Evolutionary conservation across 768 basidiomycete genomes (phyloP), one percentile per base, ranked within the genome.

Genomic region (Rhizopogon vesiculosus): DNA sequence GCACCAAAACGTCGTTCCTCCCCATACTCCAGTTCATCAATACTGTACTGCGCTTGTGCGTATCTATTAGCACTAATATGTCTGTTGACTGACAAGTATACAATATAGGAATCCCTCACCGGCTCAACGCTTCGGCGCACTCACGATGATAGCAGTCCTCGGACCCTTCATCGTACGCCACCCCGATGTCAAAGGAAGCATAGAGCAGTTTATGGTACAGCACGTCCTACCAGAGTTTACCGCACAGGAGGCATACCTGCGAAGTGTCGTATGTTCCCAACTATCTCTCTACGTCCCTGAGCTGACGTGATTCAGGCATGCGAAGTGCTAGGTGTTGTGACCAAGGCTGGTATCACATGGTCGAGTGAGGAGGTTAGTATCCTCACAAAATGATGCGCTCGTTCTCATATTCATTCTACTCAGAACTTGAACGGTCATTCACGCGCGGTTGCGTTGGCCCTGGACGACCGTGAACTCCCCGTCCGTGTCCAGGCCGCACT

Each of bases 401-500:
- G 52, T 55, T 16, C 35, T 41, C 9, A 59, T 19, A 29, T 41
- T 0, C 2, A 10, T 16, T 7, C n/a, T 46, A 6, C 38, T 3
- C 54, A 91, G 86, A 79, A 83, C 63, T 70, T 93, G 63, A 78
- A 77, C 56, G 72, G 69, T 31, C 82, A 87, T 64, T 89, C 87
- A 72, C 76, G 78, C 39, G 85, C 83, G 1, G 78, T 89, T 44
- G 82, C 84, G 19, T 69, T 72, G n/a, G 81, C 81, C 6, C 74
- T 94, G 46, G 87, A 91, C 63, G 91, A 95, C 61, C 66, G 81
- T 0, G 87, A 90, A 59, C 77, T 94, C 53, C 91, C 92, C 0
- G 91, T 94, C 29, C 83, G 86, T 39, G 89, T 94, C 8, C 89
- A 92, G 53, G 91, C 91, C 7, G 86, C 86, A 1, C 73, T 94